Evolutionary conservation across 1,284 basidiomycete genomes (phyloP), one percentile per base, ranked within the genome.

Genomic region (Cutaneotrichosporon cavernicola): DNA sequence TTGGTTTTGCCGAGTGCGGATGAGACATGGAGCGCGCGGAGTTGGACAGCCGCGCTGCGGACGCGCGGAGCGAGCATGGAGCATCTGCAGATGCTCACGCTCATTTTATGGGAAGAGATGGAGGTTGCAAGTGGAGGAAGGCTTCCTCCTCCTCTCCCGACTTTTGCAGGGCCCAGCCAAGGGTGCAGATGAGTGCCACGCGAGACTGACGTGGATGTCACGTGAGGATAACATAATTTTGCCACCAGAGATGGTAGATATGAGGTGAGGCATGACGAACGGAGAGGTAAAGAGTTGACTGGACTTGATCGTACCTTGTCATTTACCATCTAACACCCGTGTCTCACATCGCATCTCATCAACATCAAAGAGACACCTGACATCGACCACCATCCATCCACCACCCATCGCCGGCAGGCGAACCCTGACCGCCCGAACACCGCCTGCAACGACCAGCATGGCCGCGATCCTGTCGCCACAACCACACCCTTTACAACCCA

Each of bases 391-490:
- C 18, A 46, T n/a, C 43, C 43, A 46, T 46, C 43, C 43, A n/a
- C 18, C 16, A 46, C 43, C 18, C 16, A 46, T 18, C 14, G 43
- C 31, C 16, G 3, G 51, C 51, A 18, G 16, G 51, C 31, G 30
- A 52, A 13, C 26, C 14, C 30, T 8, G 18, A 4, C 30, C 18
- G 8, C 14, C 6, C 30, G 13, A 51, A 26, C 9, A 4, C 49
- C 5, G 30, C 26, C 22, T 5, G 36, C 21, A 22, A n/a, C 34
- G 21, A 18, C 36, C 26, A 34, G 36, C 43, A 58, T 58, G 57
- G 49, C 57, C 7, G 26, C 38, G 2, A n/a, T 58, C 46, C 26
- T 47, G n/a, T 49, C 57, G 7, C 57, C 57, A 16, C 43, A 58
- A 8, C 43, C 57, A 5, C 57, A 58, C 21, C 43, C 32, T 22